Base-by-base conservation (phyloP, 805 yeast genomes). In the Candida gorgasii region DNA sequence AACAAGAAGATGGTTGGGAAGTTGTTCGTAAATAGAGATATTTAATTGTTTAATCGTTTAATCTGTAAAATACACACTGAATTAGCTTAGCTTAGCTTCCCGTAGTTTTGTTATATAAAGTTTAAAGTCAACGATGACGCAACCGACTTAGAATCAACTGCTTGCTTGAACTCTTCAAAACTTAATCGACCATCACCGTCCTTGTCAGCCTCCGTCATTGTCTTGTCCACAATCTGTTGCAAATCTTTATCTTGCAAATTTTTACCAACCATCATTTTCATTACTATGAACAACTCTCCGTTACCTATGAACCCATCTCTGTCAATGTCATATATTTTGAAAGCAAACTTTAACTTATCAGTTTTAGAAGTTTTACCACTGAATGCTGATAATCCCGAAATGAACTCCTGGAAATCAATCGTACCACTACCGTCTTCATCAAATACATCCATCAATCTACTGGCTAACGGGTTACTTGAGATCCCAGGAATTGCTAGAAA, bases 191-290 rank as follows among this genome's bases (percentile, higher is more conserved):
- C 95, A 57, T 89, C 97, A 1, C 92, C 90, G 54, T 90, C 96
- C 20, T 62, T 55, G 57, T 90, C 98, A 39, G 89, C 90, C 61
- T 92, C 97, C 81, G 89, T 80, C 50, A 95, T 89, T 0, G 99
- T 89, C 63, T 95, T 82, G 62, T 93, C 98, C n/a, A 92, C 97
- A 40, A 93, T 79, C 63, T 95, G 98, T 62, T 93, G 99, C 43
- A 93, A 73, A 56, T 93, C 96, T 19, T 79, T 80, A 45, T 87
- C 95, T 48, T 81, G 84, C 44, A 95, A 67, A 57, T 93, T 89
- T 52, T 81, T 84, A 1, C 98, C 99, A 19, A 95, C 99, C 99
- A 93, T 93, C 79, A 88, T 86, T 64, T 93, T 87, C 67, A 93
- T 72, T 30, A 93, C 98, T 30, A 92, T 74, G 56, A 84, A 93